Evolutionary conservation across 176 grass and related monocot genomes (phyloP), one percentile per base, ranked within the genome.

Genomic region (Pharus latifolius): DNA sequence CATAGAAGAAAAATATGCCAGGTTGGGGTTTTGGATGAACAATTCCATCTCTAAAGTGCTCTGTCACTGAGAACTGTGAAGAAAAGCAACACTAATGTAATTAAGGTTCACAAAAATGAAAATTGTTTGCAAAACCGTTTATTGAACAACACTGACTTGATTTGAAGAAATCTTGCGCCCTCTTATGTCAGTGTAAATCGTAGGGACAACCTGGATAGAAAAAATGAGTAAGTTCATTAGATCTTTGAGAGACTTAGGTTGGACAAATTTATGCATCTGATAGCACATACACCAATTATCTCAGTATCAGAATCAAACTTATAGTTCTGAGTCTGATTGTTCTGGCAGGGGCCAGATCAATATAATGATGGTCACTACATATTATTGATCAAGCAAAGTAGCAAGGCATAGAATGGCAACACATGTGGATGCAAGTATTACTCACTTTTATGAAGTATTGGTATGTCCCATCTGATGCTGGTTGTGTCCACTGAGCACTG

Each of bases 381-480:
- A n/a, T 47, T n/a, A 38, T 78, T 18, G 53, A 60, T n/a, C 49
- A 51, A 85, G 56, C 66, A 34, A 26, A 74, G 29, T 35, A 70
- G 8, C 35, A 77, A 77, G 10, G 25, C 33, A 37, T 73, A 60
- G 33, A 52, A 78, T 42, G 60, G 13, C 15, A 77, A 65, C 23
- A 65, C 46, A 69, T 11, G 66, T 70, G 22, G 29, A 80, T 60
- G n/a, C 17, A 65, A 40, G 15, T 23, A 86, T 34, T 10, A 69
- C 75, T 83, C 35, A 84, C 95, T 80, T 99, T 99, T 79, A 94
- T 88, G 69, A 99, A 99, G 65, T 99, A 99, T 19, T 94, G 95
- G 66, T 99, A 94, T 77, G 85, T 87, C 72, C 95, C 95, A 79
- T 88, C 88, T 78, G 76, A 73, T 19, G 77, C 81, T 30, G 73